Base-by-base conservation (phyloP, 2,329 filamentous ascomycete genomes). In the Berkeleyomyces rouxiae region DNA sequence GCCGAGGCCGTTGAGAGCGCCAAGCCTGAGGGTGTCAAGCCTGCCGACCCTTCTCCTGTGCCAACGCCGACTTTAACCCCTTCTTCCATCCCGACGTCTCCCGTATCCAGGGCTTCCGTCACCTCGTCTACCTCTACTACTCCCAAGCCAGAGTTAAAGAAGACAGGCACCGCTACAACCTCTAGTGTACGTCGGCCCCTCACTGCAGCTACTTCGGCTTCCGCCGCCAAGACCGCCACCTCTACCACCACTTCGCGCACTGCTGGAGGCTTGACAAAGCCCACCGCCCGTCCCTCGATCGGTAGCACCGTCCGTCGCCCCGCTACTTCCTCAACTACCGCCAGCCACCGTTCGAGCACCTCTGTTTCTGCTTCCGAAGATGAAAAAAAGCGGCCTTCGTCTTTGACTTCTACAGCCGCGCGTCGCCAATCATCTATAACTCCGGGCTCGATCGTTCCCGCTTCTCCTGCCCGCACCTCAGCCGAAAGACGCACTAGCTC, bases 291-390 rank as follows among this genome's bases (percentile, higher is more conserved):
- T 2, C 74, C 78, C 49, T 72, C 76, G n/a, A 67, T 70, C 1
- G 71, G 71, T 16, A 67, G 69, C n/a, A 68, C 73, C 47, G 67
- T 71, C 66, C 68, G 71, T 65, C 68, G 71, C 42, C 67, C 72
- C 55, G 68, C 70, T 13, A 68, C 70, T 4, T 67, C 74, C 7
- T 71, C 74, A 43, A 71, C 76, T 3, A 68, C 71, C n/a, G 68
- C 74, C 46, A 74, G 70, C 66, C 78, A 79, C 69, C 74, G 72
- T 66, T 75, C 76, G 57, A 76, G 75, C n/a, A 72, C 77, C 43
- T 77, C 75, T 59, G 72, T 77, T 61, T 79, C 78, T 65, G 74
- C 75, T 59, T 78, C 77, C 62, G 78, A 79, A 65, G 78, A 79
- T 67, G 78, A 80, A 64, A 78, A 75, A 71, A 78, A 74, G 68